Base-by-base conservation (phyloP, 2,329 filamentous ascomycete genomes). In the Aspergillus transmontanensis region DNA sequence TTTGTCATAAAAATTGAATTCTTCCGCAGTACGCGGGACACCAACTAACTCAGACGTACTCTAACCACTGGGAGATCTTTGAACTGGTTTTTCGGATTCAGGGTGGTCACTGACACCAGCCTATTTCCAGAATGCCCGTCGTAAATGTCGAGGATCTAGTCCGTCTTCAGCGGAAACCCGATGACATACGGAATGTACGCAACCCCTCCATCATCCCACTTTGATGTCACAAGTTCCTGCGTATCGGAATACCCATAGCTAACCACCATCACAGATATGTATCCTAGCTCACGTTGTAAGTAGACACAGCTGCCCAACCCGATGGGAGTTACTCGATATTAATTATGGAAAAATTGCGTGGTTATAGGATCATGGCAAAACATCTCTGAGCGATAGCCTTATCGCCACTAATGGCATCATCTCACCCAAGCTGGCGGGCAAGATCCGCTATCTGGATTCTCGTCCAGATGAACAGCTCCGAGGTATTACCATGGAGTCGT, bases 401-500 rank as follows among this genome's bases (percentile, higher is more conserved):
- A 92, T 99, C 73, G 94, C 95, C 79, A 98, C 95, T 68, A 99
- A 99, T 86, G 95, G 95, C 82, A 98, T 99, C 82, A 99, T 99
- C 75, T 98, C 95, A 34, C 92, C 94, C 61, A 98, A 98, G 77
- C 85, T 98, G 74, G 95, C 95, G 61, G 95, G 95, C 78, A 98
- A 98, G 84, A 96, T 99, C 79, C 90, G 95, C 69, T 99, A 98
- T 75, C 88, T 99, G 63, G 95, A 99, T 81, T 98, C 95, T 26
- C 86, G 95, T 50, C 94, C 94, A 1, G 95, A 99, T 79, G 95
- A 99, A 78, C 95, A 99, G 80, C 86, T 92, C 19, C 90, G 95
- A 68, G 95, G 95, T 61, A 99, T 99, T 75, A 99, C 95, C n/a
- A 99, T 99, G 95, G 95, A 99, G 78, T 98, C 95, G 0, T 98